Evolutionary conservation across 2,329 filamentous ascomycete genomes (phyloP), one percentile per base, ranked within the genome.

Genomic region (Exophiala dermatitidis): DNA sequence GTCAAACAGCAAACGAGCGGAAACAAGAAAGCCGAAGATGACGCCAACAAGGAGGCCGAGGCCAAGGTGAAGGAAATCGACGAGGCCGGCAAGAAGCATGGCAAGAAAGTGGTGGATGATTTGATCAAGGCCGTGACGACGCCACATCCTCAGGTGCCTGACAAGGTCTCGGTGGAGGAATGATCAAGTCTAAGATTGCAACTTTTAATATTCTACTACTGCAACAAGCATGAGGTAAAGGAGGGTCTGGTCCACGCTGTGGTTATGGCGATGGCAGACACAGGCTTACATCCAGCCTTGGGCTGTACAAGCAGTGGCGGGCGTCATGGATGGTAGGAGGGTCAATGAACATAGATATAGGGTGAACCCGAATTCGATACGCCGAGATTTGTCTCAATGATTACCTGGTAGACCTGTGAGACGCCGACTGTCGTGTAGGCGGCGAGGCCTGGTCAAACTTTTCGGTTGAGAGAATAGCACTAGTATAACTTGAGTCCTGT

Each of bases 61-160:
- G 77, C 71, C 64, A 84, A 94, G 73, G 83, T 97, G 64, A 79
- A 84, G 71, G 83, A 87, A 70, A 97, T 97, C 69, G 80, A 87
- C 69, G 78, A 78, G 51, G 83, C 88, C 33, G 91, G 90, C 58
- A 81, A 86, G 71, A 86, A 90, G 77, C 82, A 82, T 60, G 87
- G 90, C 67, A 78, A 80, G 61, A 80, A 86, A 68, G 90, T 98
- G 12, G 78, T 96, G 48, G 81, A 88, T 62, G 85, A 94, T 67
- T 75, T 98, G 61, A 79, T 97, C 62, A 79, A 81, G 60, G 88
- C 88, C n/a, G 88, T 96, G 36, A 85, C 88, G 62, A 84, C 91
- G 60, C 85, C 91, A 59, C 84, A 89, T 71, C 86, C 90, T 9
- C 79, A 86, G 59, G 78, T 80, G 34, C 81, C 80, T 32, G 74